These are phyloP conservation scores for Chrysanthemum lavandulifolium DNA, from an alignment of 129 eudicot genomes.

Conservation along the genomic window DNA sequence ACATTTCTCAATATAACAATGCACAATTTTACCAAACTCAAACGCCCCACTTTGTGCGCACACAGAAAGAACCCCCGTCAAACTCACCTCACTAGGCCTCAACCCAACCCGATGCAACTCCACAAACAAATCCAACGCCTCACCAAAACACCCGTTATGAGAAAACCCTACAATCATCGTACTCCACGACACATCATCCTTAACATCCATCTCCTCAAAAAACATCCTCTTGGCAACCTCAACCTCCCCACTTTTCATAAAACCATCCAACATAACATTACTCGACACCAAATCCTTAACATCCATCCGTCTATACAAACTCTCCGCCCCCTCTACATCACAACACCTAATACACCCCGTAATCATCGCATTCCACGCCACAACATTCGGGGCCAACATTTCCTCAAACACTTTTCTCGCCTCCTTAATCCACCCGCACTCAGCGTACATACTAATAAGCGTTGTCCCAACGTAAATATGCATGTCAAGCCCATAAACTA, in stretches of 20 bases:
- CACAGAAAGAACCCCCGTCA: constrained; percentile 41
- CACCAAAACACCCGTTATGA: constrained; percentile 37
- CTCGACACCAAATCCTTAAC: constrained; percentile 21
- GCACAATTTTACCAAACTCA: constrained; percentile 35
- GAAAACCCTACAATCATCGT: constrained; percentile 45
- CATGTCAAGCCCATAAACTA: constrained; percentile 30
- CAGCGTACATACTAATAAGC: constrained; percentile 42
- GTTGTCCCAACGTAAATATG: constrained; percentile 46
- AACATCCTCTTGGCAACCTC: constrained; percentile 3
- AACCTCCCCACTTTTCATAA: constrained; percentile 28
- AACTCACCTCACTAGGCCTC: constrained; percentile 35
- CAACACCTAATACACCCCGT: constrained; percentile 37
- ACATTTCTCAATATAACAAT: constrained; percentile 31
- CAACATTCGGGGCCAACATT: constrained; percentile 38
- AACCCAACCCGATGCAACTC: constrained; percentile 25
- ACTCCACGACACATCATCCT: constrained; percentile 43
- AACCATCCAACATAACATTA: constrained; percentile 13
- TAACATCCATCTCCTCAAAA: constrained; percentile 24
- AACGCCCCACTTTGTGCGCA: constrained; percentile 45
- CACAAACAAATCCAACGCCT: constrained; percentile 36
- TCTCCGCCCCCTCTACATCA: constrained; percentile 36
- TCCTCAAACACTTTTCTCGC: constrained; percentile 43
- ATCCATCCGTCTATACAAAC: constrained; percentile 30
- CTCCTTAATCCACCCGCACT: constrained; percentile 25
- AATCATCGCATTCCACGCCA: constrained; percentile 45